phyloP scores from a whole-genome alignment of 2,329 filamentous ascomycete species.

The Nannizzia gypsea region DNA sequence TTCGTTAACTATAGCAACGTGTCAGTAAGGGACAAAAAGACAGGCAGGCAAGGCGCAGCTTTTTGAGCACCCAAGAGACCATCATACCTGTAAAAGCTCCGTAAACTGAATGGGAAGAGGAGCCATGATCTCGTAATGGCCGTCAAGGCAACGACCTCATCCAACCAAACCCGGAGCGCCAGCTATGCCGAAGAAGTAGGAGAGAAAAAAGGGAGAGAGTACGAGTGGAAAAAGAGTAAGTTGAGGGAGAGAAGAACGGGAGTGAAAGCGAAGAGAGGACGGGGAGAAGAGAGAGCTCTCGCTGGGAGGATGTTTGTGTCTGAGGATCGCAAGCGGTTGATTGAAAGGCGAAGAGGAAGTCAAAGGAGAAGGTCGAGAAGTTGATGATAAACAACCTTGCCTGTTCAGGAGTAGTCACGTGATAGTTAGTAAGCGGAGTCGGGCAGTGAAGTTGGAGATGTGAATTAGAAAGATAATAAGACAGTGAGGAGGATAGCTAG shows the following conservation, averaged over 20 bases:
- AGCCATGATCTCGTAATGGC: slow-evolving; percentile 39
- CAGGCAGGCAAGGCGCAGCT: no score
- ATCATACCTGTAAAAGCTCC: slow-evolving; percentile 66
- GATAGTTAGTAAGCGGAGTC: neutral
- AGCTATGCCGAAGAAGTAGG: slow-evolving; percentile 26
- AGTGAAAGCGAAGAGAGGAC: slow-evolving; percentile 15
- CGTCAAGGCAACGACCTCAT: slow-evolving; percentile 30
- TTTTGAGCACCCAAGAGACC: neutral
- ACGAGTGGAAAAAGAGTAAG: neutral
- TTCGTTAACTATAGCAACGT: slow-evolving; percentile 37
- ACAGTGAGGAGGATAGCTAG: neutral
- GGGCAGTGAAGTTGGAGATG: neutral
- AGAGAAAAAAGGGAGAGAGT: neutral
- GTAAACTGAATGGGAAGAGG: slow-evolving; percentile 85
- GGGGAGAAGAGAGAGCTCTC: slow-evolving; percentile 9
- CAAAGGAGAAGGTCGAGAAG: slow-evolving; percentile 12
- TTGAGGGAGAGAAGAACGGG: slow-evolving; percentile 5
- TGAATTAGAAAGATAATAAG: neutral
- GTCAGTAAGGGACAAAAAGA: neutral
- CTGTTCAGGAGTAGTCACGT: slow-evolving; percentile 26
- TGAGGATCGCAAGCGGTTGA: neutral
- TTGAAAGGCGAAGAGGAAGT: slow-evolving; percentile 10
- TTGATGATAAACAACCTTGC: slow-evolving; percentile 30
- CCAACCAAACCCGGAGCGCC: slow-evolving; percentile 20
- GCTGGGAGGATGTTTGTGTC: neutral